Conservation (phyloP, 352 stramenopile genomes). For the Albugo candida region DNA sequence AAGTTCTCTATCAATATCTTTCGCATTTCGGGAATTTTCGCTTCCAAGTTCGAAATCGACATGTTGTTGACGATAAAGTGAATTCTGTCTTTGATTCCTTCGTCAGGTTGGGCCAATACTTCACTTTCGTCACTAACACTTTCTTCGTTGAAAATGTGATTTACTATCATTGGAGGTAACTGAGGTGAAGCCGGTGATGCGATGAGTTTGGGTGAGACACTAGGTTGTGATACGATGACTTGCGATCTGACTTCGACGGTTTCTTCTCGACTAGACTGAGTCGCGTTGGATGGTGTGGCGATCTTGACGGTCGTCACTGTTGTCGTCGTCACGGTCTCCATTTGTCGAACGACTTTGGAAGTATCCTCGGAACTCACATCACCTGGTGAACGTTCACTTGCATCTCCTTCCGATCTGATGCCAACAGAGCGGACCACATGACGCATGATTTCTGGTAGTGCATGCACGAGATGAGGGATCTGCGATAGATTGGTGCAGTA, state of each 20-base stretch:
- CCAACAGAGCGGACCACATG: conserved; percentile 51
- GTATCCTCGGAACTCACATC: background rate
- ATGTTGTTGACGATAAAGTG: conserved; percentile 99
- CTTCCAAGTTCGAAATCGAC: conserved; percentile 92
- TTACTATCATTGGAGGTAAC: conserved; percentile 27
- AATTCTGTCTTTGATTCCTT: conserved; percentile 88
- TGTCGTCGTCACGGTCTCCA: conserved; percentile 7
- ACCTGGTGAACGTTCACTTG: conserved; percentile 1
- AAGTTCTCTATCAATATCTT: conserved; percentile 86
- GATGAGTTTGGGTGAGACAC: conserved; percentile 4
- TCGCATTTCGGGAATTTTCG: conserved; percentile 91
- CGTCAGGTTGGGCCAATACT: conserved; percentile 45
- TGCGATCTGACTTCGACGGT: background rate
- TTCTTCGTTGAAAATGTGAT: conserved; percentile 70
- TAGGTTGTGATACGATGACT: background rate
- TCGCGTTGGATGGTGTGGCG: background rate
- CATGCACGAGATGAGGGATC: conserved; percentile 92
- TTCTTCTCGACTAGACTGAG: background rate
- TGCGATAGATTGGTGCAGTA: conserved; percentile 97
- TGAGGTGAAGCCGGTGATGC: conserved; percentile 16
- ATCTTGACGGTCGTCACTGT: conserved; percentile 7
- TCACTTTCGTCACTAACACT: conserved; percentile 40
- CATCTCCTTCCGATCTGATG: conserved; percentile 12
- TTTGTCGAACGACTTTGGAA: conserved; percentile 4
- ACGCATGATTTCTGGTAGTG: conserved; percentile 82